Conservation (phyloP, 257 asterid genomes). For the Nyctanthes arbortristis region DNA sequence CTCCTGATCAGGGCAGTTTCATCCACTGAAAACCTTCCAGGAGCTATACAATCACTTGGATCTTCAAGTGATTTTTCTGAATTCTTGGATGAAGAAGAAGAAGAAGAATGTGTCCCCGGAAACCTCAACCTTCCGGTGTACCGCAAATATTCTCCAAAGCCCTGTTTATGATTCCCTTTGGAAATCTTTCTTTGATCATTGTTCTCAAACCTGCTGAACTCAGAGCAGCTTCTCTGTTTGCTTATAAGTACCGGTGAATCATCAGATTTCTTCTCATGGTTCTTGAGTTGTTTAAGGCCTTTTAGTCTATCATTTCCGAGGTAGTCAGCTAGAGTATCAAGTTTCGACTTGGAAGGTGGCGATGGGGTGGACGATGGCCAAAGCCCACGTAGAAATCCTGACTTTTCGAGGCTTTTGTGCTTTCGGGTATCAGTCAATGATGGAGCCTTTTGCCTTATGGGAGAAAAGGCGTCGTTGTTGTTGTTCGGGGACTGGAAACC, state of each 20-base stretch:
- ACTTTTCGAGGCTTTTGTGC: conserved; percentile 38
- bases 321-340: conserved; percentile 46
- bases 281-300: conserved; percentile 32
- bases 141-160: conserved; percentile 61
- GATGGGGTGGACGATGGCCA: conserved; percentile 57
- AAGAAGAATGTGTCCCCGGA: conserved; percentile 42
- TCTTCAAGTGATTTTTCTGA: conserved; percentile 28
- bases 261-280: conserved; percentile 17
- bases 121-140: conserved; percentile 52
- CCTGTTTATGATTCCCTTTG: conserved; percentile 53
- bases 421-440: conserved; percentile 37
- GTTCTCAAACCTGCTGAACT: conserved; percentile 43
- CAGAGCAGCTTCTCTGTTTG: conserved; percentile 61
- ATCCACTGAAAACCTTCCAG: conserved; percentile 72
- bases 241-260: conserved; percentile 27
- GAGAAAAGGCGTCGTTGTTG: conserved; percentile 36
- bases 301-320: conserved; percentile 48
- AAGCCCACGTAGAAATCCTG: conserved; percentile 58
- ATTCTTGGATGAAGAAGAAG: conserved; percentile 27
- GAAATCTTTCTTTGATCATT: conserved; percentile 20
- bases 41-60: conserved; percentile 22
- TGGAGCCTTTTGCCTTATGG: conserved; percentile 36
- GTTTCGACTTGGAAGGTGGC: conserved; percentile 18
- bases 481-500: conserved; percentile 45
- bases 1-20: conserved; percentile 45